Evolutionary conservation across 2,329 filamentous ascomycete species (phyloP).

Genomic region (Hymenoscyphus salicellus): DNA sequence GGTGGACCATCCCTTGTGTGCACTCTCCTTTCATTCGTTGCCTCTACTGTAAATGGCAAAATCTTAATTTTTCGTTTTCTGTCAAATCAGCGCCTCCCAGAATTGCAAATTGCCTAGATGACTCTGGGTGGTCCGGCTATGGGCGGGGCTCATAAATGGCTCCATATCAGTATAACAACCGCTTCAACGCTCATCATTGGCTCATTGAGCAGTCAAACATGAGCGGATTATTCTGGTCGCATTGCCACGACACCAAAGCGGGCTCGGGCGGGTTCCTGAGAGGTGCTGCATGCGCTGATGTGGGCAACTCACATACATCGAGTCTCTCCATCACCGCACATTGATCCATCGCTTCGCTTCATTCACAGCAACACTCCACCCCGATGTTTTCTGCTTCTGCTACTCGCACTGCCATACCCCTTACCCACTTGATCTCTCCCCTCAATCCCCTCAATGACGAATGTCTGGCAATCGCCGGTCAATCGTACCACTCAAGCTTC

Average conservation of each 20-base stretch:
- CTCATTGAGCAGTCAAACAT: not conserved
- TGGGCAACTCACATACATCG: not conserved
- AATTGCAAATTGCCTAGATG: not conserved
- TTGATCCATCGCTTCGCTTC: not conserved
- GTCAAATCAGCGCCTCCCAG: not conserved
- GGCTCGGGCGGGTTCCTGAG: slow-evolving; percentile 9
- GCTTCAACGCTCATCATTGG: not conserved
- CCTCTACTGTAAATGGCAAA: not conserved
- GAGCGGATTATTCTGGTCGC: not conserved
- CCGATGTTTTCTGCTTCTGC: not conserved
- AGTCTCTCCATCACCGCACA: not conserved
- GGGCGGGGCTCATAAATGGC: not conserved
- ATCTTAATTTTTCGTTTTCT: not conserved
- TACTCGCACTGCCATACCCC: not conserved
- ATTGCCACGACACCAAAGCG: slow-evolving; percentile 13
- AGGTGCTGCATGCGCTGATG: slow-evolving; percentile 1
- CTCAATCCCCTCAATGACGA: slow-evolving; percentile 5
- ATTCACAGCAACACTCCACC: not conserved
- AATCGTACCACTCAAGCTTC: not conserved
- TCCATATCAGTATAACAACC: not conserved
- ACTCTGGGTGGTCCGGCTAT: not conserved
- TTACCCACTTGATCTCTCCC: not conserved
- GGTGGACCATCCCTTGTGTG: not conserved
- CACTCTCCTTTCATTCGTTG: not conserved
- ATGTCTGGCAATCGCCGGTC: not conserved